Percentiles rank a stretch among this genome's conserved stretches.
phyloP scores from a whole-genome alignment of 2,329 filamentous ascomycete species.

The Tolypocladium tropicale region DNA sequence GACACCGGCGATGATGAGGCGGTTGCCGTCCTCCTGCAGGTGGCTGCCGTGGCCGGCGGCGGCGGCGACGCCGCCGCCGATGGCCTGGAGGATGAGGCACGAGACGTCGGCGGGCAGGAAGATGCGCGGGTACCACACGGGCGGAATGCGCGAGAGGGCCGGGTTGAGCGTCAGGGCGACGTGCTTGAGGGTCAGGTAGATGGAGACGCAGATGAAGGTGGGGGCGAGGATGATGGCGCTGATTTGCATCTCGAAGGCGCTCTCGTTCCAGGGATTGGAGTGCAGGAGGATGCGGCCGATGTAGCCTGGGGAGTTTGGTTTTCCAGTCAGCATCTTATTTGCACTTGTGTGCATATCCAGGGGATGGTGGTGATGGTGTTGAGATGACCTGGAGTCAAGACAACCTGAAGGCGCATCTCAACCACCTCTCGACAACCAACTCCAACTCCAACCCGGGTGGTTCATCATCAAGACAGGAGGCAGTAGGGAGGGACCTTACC shows the following conservation, averaged over 20 bases:
- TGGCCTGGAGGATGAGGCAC: constrained; percentile 48
- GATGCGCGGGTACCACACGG: constrained; percentile 42
- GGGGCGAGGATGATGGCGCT: constrained; percentile 48
- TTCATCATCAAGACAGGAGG: neutral
- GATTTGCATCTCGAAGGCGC: constrained; percentile 49
- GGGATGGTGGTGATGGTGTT: neutral
- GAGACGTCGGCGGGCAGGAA: constrained; percentile 51
- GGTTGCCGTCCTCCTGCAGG: constrained; percentile 36
- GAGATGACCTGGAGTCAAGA: neutral
- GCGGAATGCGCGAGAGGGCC: constrained; percentile 37
- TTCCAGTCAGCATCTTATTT: neutral
- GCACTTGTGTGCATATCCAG: neutral
- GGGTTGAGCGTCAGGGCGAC: constrained; percentile 39
- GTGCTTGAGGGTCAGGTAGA: constrained; percentile 57
- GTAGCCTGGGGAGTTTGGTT: constrained; percentile 41
- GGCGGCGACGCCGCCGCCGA: constrained; percentile 46
- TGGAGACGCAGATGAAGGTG: constrained; percentile 49
- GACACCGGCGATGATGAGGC: constrained; percentile 43
- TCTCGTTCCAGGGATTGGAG: constrained; percentile 42
- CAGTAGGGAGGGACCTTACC: constrained; percentile 24
- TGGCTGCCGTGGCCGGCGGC: constrained; percentile 26
- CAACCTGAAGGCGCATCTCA: too few relatives aligned
- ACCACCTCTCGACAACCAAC: neutral
- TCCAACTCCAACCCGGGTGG: too few relatives aligned
- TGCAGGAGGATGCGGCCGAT: constrained; percentile 39